These are phyloP conservation scores for Galerina sulciceps DNA, from an alignment of 768 basidiomycete genomes.

Conservation along the genomic window DNA sequence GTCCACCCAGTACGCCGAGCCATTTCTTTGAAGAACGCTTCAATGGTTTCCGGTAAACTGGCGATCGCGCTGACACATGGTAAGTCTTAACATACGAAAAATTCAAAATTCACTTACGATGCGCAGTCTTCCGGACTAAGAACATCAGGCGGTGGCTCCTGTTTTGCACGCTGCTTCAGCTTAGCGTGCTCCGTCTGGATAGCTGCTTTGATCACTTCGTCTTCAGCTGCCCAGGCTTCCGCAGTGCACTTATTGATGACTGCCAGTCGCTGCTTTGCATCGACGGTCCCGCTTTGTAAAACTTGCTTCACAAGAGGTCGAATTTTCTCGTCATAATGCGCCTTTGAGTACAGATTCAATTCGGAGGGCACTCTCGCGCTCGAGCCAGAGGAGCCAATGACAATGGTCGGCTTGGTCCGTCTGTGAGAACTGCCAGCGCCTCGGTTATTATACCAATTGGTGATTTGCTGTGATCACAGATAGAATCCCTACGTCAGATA, in stretches of 20 bases:
- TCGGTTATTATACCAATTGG: slow-evolving; percentile 9
- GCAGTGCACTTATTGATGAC: background rate
- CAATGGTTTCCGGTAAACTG: background rate
- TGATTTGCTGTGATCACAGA: background rate
- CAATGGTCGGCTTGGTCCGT: background rate
- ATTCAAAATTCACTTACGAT: background rate
- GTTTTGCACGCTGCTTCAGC: background rate
- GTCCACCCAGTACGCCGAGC: slow-evolving; percentile 6
- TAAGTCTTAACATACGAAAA: no score
- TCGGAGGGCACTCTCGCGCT: background rate
- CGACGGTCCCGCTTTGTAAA: background rate
- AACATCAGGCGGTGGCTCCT: background rate
- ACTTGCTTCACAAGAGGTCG: background rate
- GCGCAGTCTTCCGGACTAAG: background rate
- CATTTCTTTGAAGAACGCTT: slow-evolving; percentile 2
- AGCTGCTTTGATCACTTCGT: background rate
- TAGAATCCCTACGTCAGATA: background rate
- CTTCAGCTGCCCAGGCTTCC: background rate
- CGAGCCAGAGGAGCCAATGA: background rate
- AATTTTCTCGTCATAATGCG: slow-evolving; percentile 1
- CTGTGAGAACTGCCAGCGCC: background rate
- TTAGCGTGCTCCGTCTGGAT: background rate
- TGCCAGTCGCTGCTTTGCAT: background rate
- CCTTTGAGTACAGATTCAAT: background rate
- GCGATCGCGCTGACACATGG: background rate